Base-by-base conservation (phyloP, 768 basidiomycete genomes). In the Termitomyces sp. region DNA sequence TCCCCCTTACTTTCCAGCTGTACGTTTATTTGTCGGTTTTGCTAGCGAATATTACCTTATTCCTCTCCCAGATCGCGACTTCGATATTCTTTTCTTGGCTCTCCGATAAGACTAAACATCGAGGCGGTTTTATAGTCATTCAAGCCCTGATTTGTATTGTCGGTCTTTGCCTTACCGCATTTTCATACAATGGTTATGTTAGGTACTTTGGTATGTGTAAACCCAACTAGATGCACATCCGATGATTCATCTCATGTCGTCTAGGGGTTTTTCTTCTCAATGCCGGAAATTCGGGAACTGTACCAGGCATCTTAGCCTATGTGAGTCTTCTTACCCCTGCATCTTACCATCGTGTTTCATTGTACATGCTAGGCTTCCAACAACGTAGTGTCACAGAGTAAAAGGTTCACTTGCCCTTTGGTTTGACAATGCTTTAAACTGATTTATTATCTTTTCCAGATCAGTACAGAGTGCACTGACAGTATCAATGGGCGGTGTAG, bases 321-420 rank as follows among this genome's bases (percentile, higher is more conserved):
- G 74, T 75, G 55, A 55, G 71, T 64, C 14, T 27, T 34, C 27
- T 27, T 21, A 28, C 25, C 11, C 23, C n/a, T 30, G 32, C 10
- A 44, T 32, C 14, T 17, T 14, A 32, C 37, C 1, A 27, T 27
- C 48, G 14, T 54, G 35, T 40, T 27, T 28, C 47, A n/a, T 9
- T 34, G 8, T 17, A n/a, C 41, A 19, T 30, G 19, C 19, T 51
- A 76, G 72, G 66, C 69, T 43, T 70, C 75, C 5, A 79, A 79
- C 59, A 80, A 80, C 59, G 77, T 79, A 5, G 76, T 77, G 10
- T 75, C 76, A 14, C 77, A 79, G 52, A 76, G 75, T 52, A 79
- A 78, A 67, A 70, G 69, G 73, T 72, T 53, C 28, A 56, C 42
- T 32, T 12, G 28, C 19, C 49, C 34, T 27, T 23, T 30, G 40